These are phyloP conservation scores for Clavispora fructus DNA, from an alignment of 805 yeast genomes.

Conservation along the genomic window DNA sequence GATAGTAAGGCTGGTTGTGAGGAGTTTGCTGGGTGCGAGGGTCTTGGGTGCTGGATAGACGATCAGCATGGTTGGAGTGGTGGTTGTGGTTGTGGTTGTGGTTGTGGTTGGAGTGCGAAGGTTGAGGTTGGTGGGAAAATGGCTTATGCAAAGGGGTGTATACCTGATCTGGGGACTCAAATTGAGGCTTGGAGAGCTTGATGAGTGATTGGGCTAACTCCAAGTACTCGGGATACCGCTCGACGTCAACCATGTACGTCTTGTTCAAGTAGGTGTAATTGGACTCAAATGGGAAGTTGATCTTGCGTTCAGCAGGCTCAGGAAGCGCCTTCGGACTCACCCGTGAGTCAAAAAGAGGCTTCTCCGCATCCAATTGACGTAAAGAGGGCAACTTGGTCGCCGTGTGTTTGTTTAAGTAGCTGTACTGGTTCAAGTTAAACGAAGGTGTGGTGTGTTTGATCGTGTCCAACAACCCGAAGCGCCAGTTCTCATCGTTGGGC, in stretches of 20 bases:
- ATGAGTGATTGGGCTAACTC: constrained; percentile 42
- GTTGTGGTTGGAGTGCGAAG: not conserved
- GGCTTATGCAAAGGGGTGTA: not conserved
- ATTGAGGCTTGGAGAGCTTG: constrained; percentile 23
- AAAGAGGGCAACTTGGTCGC: constrained; percentile 9
- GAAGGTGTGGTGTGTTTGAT: constrained; percentile 20
- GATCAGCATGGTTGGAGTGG: too few relatives aligned
- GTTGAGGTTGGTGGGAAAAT: not conserved
- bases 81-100: not conserved
- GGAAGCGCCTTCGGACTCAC: constrained; percentile 24
- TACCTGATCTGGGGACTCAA: constrained; percentile 2
- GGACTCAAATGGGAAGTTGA: constrained; percentile 50
- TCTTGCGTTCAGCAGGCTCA: constrained; percentile 24
- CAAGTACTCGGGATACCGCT: constrained; percentile 43
- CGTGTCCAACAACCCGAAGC: constrained; percentile 35
- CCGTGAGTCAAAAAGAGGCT: constrained; percentile 36
- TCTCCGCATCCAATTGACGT: constrained; percentile 10
- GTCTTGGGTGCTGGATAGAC: constrained; percentile 1
- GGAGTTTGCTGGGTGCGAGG: too few relatives aligned
- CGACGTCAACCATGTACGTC: constrained; percentile 47
- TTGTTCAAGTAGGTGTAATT: constrained; percentile 46
- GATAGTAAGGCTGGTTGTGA: not conserved
- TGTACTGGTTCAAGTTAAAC: constrained; percentile 24
- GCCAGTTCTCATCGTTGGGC: constrained; percentile 42
- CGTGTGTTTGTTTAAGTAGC: constrained; percentile 20